Evolutionary conservation across 208 protist genomes (phyloP).

Genomic region (Leishmania tarentolae): DNA sequence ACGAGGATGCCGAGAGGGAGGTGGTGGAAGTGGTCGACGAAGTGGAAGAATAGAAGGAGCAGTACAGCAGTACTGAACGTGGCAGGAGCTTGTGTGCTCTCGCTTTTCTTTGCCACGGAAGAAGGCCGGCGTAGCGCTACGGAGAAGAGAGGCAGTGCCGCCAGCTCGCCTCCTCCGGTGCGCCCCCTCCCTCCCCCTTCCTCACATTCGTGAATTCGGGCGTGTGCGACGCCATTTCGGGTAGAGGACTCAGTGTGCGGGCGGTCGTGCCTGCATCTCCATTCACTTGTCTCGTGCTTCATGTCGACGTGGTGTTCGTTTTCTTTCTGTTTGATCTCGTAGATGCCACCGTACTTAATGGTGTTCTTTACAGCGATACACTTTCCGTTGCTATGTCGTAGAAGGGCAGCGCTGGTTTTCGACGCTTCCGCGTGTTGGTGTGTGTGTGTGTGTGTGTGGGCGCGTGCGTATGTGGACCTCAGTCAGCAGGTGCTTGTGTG

Average conservation of each 20-base stretch:
- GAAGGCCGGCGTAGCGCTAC: background rate
- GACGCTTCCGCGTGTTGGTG: too few species aligned
- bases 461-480: too few species aligned
- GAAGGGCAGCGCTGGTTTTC: too few species aligned
- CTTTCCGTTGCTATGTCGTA: too few species aligned
- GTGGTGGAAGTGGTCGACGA: conserved; percentile 17
- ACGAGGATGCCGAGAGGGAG: background rate
- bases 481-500: background rate
- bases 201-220: background rate
- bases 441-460: too few species aligned
- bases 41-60: background rate
- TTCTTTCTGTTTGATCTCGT: background rate
- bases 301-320: background rate
- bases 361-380: background rate
- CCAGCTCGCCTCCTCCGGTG: background rate
- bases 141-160: background rate
- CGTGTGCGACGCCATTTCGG: background rate
- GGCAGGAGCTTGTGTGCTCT: background rate
- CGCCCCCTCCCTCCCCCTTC: background rate
- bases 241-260: background rate
- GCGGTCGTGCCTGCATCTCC: background rate
- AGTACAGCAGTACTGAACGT: background rate
- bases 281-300: background rate
- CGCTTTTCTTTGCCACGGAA: background rate
- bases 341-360: background rate